Conservation (phyloP, 306 rosid genomes). For the Gastrolobium villosum region DNA sequence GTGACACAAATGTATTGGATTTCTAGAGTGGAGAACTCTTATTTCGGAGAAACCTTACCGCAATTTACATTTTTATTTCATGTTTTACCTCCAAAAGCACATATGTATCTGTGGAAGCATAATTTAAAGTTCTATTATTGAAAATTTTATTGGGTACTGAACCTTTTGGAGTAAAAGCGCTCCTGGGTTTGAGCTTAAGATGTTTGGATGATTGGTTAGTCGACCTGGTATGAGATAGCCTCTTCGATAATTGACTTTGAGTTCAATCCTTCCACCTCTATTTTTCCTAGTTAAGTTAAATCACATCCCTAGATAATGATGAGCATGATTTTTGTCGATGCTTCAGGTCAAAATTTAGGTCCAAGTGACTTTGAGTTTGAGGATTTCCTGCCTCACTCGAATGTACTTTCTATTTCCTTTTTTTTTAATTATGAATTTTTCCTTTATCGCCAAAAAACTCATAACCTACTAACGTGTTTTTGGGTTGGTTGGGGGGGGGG, state of each 20-base stretch:
- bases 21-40: too few species aligned
- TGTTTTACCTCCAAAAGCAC: not conserved
- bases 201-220: not conserved
- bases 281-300: not conserved
- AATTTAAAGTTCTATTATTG: too few species aligned
- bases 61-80: too few species aligned
- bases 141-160: not conserved
- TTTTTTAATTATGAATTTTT: not conserved
- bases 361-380: not conserved
- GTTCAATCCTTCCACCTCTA: not conserved
- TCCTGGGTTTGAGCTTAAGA: not conserved
- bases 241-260: too few species aligned
- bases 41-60: too few species aligned
- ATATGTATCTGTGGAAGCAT: too few species aligned
- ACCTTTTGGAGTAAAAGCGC: not conserved
- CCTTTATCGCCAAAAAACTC: not conserved
- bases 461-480: not conserved
- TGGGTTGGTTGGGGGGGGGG: not conserved
- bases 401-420: not conserved
- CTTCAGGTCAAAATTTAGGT: too few species aligned
- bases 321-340: too few species aligned
- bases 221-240: not conserved
- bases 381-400: not conserved
- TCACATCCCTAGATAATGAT: not conserved
- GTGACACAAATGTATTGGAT: not conserved